Conservation (phyloP, 2,329 filamentous ascomycete species). For the Colletotrichum melonis region DNA sequence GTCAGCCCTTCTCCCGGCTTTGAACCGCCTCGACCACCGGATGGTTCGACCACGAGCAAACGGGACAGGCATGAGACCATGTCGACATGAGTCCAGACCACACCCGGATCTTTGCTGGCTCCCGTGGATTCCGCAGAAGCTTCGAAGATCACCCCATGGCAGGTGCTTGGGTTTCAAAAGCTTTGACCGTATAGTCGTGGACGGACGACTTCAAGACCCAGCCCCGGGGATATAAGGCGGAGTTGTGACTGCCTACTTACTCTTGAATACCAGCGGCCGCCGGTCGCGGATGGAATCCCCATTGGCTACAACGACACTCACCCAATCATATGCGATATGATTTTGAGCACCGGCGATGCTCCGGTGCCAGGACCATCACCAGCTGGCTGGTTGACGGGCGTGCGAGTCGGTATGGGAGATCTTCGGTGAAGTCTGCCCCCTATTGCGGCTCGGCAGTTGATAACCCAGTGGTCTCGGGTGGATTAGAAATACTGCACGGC, state of each 20-base stretch:
- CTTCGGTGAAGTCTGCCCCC: neutral
- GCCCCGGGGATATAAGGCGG: neutral
- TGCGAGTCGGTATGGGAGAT: neutral
- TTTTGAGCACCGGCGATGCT: neutral
- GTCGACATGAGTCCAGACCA: neutral
- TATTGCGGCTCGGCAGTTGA: neutral
- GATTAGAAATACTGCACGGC: neutral
- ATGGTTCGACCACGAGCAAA: neutral
- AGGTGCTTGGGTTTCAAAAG: neutral
- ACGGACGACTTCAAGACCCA: neutral
- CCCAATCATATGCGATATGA: neutral
- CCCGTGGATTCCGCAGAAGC: neutral
- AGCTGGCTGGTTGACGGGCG: neutral
- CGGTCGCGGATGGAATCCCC: neutral
- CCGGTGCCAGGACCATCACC: neutral
- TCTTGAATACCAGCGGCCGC: neutral
- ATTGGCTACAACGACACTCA: neutral
- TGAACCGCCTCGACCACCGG: neutral
- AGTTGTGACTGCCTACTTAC: neutral
- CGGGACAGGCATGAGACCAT: neutral
- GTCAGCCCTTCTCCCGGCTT: neutral
- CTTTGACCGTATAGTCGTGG: neutral
- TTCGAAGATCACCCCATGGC: constrained; percentile 15
- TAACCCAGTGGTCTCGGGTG: neutral
- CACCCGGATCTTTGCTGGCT: neutral